These are phyloP conservation scores for Yarrowia sp. DNA, from an alignment of 805 yeast genomes.

Conservation along the genomic window DNA sequence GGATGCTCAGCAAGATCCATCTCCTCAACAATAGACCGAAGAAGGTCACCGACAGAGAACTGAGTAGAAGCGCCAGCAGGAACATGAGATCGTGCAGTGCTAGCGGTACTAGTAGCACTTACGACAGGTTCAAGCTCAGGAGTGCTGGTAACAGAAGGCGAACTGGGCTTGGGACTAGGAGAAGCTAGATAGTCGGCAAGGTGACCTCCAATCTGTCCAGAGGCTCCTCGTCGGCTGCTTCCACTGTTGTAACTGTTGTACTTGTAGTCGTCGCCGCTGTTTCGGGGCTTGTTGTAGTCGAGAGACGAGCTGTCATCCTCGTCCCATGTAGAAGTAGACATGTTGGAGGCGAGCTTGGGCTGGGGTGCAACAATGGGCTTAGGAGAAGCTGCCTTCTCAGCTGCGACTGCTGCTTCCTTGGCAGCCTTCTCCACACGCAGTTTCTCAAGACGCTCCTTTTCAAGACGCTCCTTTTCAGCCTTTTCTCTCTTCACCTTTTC, in stretches of 20 bases:
- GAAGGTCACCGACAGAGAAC: slow-evolving; percentile 20
- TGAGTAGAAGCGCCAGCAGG: background rate
- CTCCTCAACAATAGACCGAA: slow-evolving; percentile 11
- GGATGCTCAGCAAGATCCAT: slow-evolving; percentile 18
- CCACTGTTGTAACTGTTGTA: slow-evolving; percentile 18
- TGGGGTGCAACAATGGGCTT: slow-evolving; percentile 19
- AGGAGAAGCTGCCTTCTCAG: background rate
- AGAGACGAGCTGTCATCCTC: slow-evolving; percentile 15
- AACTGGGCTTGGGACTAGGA: slow-evolving; percentile 32
- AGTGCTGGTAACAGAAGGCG: slow-evolving; percentile 15
- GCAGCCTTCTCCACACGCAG: slow-evolving; percentile 1
- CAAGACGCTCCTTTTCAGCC: slow-evolving; percentile 15
- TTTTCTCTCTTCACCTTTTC: slow-evolving; percentile 15
- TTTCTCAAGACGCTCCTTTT: slow-evolving; percentile 10
- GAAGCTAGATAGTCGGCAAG: slow-evolving; percentile 27
- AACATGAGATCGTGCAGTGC: background rate
- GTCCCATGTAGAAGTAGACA: slow-evolving; percentile 26
- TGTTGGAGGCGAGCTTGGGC: slow-evolving; percentile 29
- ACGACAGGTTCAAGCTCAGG: slow-evolving; percentile 23
- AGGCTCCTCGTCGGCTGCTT: slow-evolving; percentile 11
- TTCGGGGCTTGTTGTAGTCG: slow-evolving; percentile 9
- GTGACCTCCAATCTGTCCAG: slow-evolving; percentile 33
- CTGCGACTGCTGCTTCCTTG: background rate
- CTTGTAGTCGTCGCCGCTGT: slow-evolving; percentile 4
- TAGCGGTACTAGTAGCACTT: slow-evolving; percentile 1